Conservation (phyloP, 805 yeast species). For the Wickerhamiella kazuoi region DNA sequence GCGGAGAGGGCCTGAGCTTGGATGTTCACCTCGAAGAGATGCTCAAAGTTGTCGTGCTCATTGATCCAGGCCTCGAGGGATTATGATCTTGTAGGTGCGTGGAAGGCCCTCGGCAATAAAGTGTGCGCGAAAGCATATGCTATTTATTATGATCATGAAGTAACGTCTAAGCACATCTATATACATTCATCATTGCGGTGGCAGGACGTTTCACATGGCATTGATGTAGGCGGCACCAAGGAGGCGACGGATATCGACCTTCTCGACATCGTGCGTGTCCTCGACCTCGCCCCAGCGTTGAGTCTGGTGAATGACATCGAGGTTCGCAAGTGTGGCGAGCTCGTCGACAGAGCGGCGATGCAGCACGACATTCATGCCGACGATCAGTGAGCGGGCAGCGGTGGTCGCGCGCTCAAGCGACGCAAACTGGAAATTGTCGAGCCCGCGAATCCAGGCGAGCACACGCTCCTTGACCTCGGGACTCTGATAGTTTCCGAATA, state of each 20-base stretch:
- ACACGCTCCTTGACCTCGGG: constrained; percentile 44
- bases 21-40: too few relatives aligned
- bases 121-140: too few relatives aligned
- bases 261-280: constrained; percentile 96
- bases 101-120: too few relatives aligned
- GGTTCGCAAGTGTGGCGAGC: constrained; percentile 54
- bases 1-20: too few relatives aligned
- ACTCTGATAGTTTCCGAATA: constrained; percentile 64
- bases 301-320: constrained; percentile 75
- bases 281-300: constrained; percentile 96
- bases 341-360: constrained; percentile 36
- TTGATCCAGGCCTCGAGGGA: too few relatives aligned
- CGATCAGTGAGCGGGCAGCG: constrained; percentile 68
- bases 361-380: constrained; percentile 51
- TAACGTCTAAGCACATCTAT: too few relatives aligned
- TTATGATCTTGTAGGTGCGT: too few relatives aligned
- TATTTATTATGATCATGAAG: too few relatives aligned
- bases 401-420: constrained; percentile 83
- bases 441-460: constrained; percentile 38
- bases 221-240: constrained; percentile 32
- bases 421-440: constrained; percentile 63
- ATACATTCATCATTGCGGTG: too few relatives aligned
- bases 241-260: constrained; percentile 70
- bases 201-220: not conserved
- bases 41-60: too few relatives aligned